Percentiles rank a stretch among this genome's conserved stretches.
These are phyloP conservation scores for Chaetomium strumarium DNA, from an alignment of 2,329 filamentous ascomycete genomes.

Conservation along the genomic window DNA sequence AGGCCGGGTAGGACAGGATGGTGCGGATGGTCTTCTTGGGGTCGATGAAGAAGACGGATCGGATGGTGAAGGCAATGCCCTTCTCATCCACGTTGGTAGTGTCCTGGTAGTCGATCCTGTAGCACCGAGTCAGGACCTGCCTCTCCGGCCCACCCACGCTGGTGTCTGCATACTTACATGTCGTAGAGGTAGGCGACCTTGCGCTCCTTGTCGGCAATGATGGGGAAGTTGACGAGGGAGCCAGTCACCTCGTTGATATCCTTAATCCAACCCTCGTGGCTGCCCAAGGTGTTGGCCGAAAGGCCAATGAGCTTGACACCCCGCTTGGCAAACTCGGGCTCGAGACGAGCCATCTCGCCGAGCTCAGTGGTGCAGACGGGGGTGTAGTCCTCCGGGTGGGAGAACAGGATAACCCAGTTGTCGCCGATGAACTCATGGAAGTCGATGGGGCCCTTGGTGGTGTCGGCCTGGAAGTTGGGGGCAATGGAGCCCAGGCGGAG, in stretches of 20 bases:
- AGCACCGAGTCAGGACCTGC: not conserved
- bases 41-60: slow-evolving; percentile 91
- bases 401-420: slow-evolving; percentile 79
- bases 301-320: slow-evolving; percentile 89
- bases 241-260: slow-evolving; percentile 78
- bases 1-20: slow-evolving; percentile 88
- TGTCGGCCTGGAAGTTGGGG: slow-evolving; percentile 80
- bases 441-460: slow-evolving; percentile 70
- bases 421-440: slow-evolving; percentile 77
- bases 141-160: not conserved
- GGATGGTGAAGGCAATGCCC: slow-evolving; percentile 88
- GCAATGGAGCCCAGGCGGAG: slow-evolving; percentile 62
- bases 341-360: slow-evolving; percentile 83
- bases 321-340: slow-evolving; percentile 80
- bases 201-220: slow-evolving; percentile 74
- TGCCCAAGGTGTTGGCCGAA: slow-evolving; percentile 77
- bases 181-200: slow-evolving; percentile 72
- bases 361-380: slow-evolving; percentile 96
- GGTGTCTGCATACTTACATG: slow-evolving; percentile 50
- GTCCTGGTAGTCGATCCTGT: slow-evolving; percentile 71
- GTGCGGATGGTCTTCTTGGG: slow-evolving; percentile 88
- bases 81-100: slow-evolving; percentile 74
- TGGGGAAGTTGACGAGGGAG: slow-evolving; percentile 66
- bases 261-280: slow-evolving; percentile 83
- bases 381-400: slow-evolving; percentile 84